A percentile compares a stretch with the other conserved stretches of the same genome.
Evolutionary conservation across 768 basidiomycete species (phyloP).

Genomic region (Tulasnella sp.): DNA sequence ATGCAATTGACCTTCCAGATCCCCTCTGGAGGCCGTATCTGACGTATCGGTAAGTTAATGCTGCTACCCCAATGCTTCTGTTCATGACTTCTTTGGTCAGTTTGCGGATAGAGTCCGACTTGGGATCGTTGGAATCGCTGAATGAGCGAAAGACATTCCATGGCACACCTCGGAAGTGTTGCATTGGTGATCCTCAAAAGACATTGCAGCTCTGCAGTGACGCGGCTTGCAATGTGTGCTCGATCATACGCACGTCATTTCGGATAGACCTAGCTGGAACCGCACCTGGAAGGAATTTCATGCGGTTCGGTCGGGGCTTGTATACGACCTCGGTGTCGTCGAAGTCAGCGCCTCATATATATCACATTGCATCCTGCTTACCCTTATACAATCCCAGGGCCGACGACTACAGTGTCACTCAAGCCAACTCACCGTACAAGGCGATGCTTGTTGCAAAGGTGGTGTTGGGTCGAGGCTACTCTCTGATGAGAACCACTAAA

Average conservation of each 20-base stretch:
- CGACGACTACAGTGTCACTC: background rate
- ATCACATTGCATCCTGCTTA: background rate
- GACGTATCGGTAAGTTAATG: too few relatives aligned
- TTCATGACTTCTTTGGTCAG: too few relatives aligned
- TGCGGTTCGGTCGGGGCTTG: background rate
- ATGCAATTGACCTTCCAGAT: too few relatives aligned
- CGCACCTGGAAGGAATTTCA: conserved; percentile 4
- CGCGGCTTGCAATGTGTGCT: background rate
- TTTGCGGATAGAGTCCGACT: too few relatives aligned
- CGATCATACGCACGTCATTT: background rate
- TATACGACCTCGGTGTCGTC: background rate
- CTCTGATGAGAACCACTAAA: background rate
- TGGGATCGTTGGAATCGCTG: too few relatives aligned
- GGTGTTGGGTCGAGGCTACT: background rate
- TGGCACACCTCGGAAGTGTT: background rate
- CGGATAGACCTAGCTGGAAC: background rate
- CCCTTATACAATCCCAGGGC: background rate
- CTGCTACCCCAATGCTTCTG: too few relatives aligned
- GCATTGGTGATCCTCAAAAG: background rate
- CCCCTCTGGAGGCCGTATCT: too few relatives aligned
- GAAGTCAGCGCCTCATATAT: background rate
- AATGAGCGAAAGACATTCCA: background rate
- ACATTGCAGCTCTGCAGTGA: background rate
- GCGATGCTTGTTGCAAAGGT: background rate
- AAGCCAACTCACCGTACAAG: background rate